phyloP scores from a whole-genome alignment of 306 rosid species.

The Ochetophila trinervis region DNA sequence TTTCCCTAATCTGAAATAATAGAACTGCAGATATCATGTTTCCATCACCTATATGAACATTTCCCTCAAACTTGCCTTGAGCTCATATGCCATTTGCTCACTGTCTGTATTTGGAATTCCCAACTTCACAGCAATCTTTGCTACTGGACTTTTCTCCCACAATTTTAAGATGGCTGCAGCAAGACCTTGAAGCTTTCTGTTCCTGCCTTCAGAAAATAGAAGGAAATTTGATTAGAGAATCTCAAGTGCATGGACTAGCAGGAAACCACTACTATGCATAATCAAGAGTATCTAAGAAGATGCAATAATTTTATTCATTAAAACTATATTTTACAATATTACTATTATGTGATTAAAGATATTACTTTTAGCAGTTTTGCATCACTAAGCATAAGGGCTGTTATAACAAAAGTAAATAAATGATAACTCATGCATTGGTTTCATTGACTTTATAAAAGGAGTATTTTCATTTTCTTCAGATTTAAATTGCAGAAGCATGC shows the following conservation, averaged over 20 bases:
- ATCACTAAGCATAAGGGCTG: neutral
- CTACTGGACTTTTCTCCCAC: slow-evolving; percentile 82
- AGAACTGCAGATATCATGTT: slow-evolving; percentile 7
- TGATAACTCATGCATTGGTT: neutral
- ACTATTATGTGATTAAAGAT: too few relatives aligned
- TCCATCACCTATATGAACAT: slow-evolving; percentile 5
- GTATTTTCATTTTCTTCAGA: neutral
- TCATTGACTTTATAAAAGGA: neutral
- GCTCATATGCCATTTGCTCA: slow-evolving; percentile 68
- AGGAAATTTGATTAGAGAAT: slow-evolving; percentile 17
- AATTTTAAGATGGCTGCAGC: slow-evolving; percentile 72
- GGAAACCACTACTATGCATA: slow-evolving; percentile 4
- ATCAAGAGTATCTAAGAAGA: neutral
- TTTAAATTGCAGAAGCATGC: neutral
- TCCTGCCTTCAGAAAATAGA: slow-evolving; percentile 59
- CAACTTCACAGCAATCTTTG: slow-evolving; percentile 72
- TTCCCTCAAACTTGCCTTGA: slow-evolving; percentile 62
- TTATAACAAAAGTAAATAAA: neutral
- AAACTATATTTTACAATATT: too few relatives aligned
- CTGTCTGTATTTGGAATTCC: slow-evolving; percentile 72
- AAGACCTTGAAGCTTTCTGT: slow-evolving; percentile 78
- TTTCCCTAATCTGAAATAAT: neutral
- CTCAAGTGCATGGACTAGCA: slow-evolving; percentile 16
- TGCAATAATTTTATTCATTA: too few relatives aligned
- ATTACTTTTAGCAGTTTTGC: neutral